Percentiles rank a stretch among this genome's conserved stretches.
phyloP scores from a whole-genome alignment of 2,329 filamentous ascomycete genomes.

The Penicillium sp. region DNA sequence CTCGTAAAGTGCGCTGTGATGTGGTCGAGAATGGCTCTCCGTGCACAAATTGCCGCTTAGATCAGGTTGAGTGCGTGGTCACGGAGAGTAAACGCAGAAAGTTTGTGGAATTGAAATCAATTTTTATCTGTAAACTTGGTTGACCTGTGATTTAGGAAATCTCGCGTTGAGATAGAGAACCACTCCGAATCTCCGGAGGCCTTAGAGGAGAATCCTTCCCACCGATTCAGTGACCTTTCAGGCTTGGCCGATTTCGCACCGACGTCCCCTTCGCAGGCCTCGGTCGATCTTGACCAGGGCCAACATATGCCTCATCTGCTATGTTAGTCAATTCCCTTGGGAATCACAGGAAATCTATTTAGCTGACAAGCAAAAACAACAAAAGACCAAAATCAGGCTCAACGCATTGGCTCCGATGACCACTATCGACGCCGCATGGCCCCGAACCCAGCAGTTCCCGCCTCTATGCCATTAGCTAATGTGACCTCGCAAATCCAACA shows the following conservation, averaged over 20 bases:
- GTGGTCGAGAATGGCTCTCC: constrained; percentile 77
- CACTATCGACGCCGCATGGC: constrained; percentile 39
- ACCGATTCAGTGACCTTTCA: constrained; percentile 24
- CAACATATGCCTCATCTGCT: constrained; percentile 57
- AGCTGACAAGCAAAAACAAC: neutral
- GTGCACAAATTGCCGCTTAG: constrained; percentile 70
- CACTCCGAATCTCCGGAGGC: constrained; percentile 32
- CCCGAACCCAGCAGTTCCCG: constrained; percentile 35
- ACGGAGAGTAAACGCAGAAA: constrained; percentile 72
- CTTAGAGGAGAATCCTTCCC: constrained; percentile 28
- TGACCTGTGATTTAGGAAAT: constrained; percentile 28
- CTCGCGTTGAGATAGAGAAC: constrained; percentile 33
- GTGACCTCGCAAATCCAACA: constrained; percentile 32
- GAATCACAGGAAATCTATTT: neutral
- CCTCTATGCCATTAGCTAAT: constrained; percentile 31
- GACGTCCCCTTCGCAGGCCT: constrained; percentile 39
- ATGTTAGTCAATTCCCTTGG: constrained; percentile 42
- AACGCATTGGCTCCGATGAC: constrained; percentile 43
- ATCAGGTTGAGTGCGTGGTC: constrained; percentile 49
- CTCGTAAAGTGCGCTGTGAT: constrained; percentile 86
- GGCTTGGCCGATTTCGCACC: constrained; percentile 28
- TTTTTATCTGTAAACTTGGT: constrained; percentile 10
- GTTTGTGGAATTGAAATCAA: constrained; percentile 24
- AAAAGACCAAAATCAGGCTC: constrained; percentile 26
- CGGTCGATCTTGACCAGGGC: constrained; percentile 41